Percentiles rank a stretch among this genome's conserved stretches.
phyloP scores from a whole-genome alignment of 371 early-diverging fungal species.

The Mortierella sp. region DNA sequence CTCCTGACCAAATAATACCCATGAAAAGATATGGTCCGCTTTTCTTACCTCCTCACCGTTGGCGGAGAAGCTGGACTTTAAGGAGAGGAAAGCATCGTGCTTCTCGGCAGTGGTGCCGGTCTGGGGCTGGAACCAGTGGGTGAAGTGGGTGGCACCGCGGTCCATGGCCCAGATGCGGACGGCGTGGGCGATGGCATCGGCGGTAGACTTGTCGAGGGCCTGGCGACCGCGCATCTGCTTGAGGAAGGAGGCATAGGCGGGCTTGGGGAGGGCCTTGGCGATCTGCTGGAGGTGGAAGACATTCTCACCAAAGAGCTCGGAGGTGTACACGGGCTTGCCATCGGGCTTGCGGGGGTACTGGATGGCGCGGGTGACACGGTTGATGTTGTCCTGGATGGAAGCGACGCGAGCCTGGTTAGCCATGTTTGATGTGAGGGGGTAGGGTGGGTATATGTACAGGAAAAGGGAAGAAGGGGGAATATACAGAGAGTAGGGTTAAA shows the following conservation, averaged over 20 bases:
- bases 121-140: slow-evolving; percentile 99
- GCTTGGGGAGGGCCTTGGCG: slow-evolving; percentile 93
- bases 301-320: slow-evolving; percentile 92
- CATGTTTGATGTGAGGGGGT: slow-evolving; percentile 34
- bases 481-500: not conserved
- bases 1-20: not conserved
- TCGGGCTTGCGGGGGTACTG: slow-evolving; percentile 77
- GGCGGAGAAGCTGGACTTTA: slow-evolving; percentile 79
- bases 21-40: slow-evolving; percentile 89
- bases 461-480: slow-evolving; percentile 7
- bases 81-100: slow-evolving; percentile 96
- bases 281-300: slow-evolving; percentile 92
- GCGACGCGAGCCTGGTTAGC: slow-evolving; percentile 66
- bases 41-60: slow-evolving; percentile 82
- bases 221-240: slow-evolving; percentile 89
- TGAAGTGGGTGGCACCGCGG: slow-evolving; percentile 95
- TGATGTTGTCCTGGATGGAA: slow-evolving; percentile 65
- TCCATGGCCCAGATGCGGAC: slow-evolving; percentile 98
- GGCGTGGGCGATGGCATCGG: slow-evolving; percentile 98
- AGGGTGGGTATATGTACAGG: slow-evolving; percentile 56
- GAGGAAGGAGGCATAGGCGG: slow-evolving; percentile 91
- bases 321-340: slow-evolving; percentile 82
- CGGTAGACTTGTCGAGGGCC: slow-evolving; percentile 94
- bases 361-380: slow-evolving; percentile 70
- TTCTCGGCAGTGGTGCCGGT: slow-evolving; percentile 98